A percentile compares a stretch with the other conserved stretches of the same genome.
phyloP scores from a whole-genome alignment of 208 protist species.

The Trypanosoma brucei region DNA sequence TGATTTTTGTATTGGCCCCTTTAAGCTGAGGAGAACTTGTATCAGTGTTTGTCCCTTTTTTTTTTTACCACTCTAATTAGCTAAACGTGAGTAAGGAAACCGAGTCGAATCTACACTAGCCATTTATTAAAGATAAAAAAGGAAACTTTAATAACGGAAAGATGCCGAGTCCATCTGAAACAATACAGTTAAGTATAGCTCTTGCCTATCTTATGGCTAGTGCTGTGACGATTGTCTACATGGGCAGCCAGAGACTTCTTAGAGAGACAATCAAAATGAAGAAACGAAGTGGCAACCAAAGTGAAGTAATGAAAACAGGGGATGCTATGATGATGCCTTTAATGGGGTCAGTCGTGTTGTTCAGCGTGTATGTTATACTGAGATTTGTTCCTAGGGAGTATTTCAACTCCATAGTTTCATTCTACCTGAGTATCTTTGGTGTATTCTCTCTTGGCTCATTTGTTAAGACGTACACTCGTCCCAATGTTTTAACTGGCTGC shows the following conservation, averaged over 20 bases:
- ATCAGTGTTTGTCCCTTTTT: too few relatives aligned
- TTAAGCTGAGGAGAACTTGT: too few relatives aligned
- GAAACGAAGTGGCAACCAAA: slow-evolving; percentile 25
- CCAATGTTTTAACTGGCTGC: slow-evolving; percentile 61
- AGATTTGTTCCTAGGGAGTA: slow-evolving; percentile 77
- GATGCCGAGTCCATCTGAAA: slow-evolving; percentile 6
- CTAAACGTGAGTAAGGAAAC: neutral
- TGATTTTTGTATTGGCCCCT: neutral
- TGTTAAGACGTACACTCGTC: slow-evolving; percentile 43
- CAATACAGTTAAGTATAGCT: slow-evolving; percentile 50
- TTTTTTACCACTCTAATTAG: too few relatives aligned
- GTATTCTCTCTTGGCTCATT: slow-evolving; percentile 67
- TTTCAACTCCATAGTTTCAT: slow-evolving; percentile 62
- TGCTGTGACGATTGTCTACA: slow-evolving; percentile 42
- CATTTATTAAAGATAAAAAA: neutral
- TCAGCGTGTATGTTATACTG: slow-evolving; percentile 69
- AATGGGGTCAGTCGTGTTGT: slow-evolving; percentile 74
- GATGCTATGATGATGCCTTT: slow-evolving; percentile 74
- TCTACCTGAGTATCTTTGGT: slow-evolving; percentile 66
- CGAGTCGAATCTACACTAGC: neutral
- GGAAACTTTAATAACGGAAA: neutral
- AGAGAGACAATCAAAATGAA: slow-evolving; percentile 14
- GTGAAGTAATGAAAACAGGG: slow-evolving; percentile 34
- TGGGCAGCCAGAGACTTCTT: slow-evolving; percentile 42
- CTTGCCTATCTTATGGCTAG: slow-evolving; percentile 36